Base-by-base conservation (phyloP, 2,329 filamentous ascomycete genomes). In the Curvularia eragrostidis region DNA sequence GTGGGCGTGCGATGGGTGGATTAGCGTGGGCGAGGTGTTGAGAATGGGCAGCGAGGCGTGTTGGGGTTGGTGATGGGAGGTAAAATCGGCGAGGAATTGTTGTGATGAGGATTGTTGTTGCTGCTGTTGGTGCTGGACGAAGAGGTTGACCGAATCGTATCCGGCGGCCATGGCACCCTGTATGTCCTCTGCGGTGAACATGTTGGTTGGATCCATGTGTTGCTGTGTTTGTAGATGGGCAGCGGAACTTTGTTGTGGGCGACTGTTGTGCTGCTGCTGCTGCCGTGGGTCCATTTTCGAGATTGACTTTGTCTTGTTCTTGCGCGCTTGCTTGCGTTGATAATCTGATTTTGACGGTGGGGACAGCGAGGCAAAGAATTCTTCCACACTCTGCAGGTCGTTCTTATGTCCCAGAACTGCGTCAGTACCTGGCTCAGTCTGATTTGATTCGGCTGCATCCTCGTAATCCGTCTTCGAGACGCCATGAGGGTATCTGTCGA, bases 401-500 rank as follows among this genome's bases (percentile, higher is more conserved):
- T 91, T 87, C 72, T 94, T 93, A 69, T 97, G 91, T 59, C 93
- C 91, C 64, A 97, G 84, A 1, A 95, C 92, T 0, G 90, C 93
- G 72, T 97, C 93, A n/a, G 91, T 89, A 8, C 90, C 89, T 39
- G 86, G 89, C 70, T 96, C 91, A 66, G 89, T 91, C 73, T 89
- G 88, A 68, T 86, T 83, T 39, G 85, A 82, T 3, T 83, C 79
- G 26, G 85, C 87, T 1, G 91, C 89, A 64, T 95, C 91, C 68
- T 92, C 88, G 76, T 91, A 95, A 70, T 97, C 92, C 1, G 88
- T 84, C 59, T 91, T 87, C 3, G 91, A 91, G 15, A 98, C 91
- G 2, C 95, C 95, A 68, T 96, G 91, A 0, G 95, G 95, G 73
- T 97, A 98, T 64, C 91, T 87, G 72, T 95, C 91, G 70, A 98